These are phyloP conservation scores for Exophiala alcalophila DNA, from an alignment of 2,329 filamentous ascomycete species.

Conservation along the genomic window DNA sequence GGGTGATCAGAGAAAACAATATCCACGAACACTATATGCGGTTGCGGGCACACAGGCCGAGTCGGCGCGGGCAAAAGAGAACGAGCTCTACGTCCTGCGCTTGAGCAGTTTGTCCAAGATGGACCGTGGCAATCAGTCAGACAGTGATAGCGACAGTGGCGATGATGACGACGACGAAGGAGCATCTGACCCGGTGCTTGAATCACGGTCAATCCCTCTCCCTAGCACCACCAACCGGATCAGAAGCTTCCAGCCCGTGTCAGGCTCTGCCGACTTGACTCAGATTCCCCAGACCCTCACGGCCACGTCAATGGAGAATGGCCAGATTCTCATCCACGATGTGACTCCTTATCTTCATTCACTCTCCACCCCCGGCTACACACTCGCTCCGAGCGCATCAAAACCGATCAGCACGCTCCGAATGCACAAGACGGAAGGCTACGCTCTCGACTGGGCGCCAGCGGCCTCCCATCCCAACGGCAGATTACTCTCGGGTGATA, in stretches of 20 bases:
- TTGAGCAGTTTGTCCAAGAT: conserved; percentile 87
- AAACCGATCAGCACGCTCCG: conserved; percentile 84
- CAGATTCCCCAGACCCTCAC: conserved; percentile 77
- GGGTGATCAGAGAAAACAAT: conserved; percentile 86
- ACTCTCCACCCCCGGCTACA: conserved; percentile 83
- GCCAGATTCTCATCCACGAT: conserved; percentile 85
- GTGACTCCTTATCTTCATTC: conserved; percentile 83
- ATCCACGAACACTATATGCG: conserved; percentile 91
- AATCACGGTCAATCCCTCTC: conserved; percentile 84
- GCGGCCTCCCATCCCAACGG: conserved; percentile 63
- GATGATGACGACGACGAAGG: conserved; percentile 63
- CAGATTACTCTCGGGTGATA: conserved; percentile 88
- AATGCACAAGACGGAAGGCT: conserved; percentile 90
- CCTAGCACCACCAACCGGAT: conserved; percentile 90
- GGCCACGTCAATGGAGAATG: conserved; percentile 86
- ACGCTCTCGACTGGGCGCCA: conserved; percentile 95
- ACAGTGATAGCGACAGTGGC: conserved; percentile 67
- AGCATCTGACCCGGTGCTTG: conserved; percentile 80
- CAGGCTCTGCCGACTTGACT: conserved; percentile 63
- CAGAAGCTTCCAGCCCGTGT: conserved; percentile 71
- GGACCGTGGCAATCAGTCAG: conserved; percentile 68
- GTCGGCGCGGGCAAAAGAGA: conserved; percentile 69
- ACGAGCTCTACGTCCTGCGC: conserved; percentile 94
- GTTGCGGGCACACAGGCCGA: conserved; percentile 94
- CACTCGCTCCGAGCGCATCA: conserved; percentile 76